phyloP scores from a whole-genome alignment of 2,329 filamentous ascomycete species.

The Botrytis aclada region DNA sequence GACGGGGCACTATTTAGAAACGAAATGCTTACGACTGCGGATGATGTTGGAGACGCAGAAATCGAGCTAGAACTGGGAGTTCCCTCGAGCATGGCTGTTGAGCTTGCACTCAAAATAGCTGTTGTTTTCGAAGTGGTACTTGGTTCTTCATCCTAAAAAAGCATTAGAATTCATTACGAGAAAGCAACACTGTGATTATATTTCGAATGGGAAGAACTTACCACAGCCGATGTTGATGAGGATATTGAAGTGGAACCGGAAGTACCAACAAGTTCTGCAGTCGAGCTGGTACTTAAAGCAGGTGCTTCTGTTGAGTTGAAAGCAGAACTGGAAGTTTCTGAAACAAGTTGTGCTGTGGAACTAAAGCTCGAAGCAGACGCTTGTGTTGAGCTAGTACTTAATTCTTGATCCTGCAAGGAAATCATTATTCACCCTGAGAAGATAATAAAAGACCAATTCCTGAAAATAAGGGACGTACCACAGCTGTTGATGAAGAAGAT shows the following conservation, averaged over 20 bases:
- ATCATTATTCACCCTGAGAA: neutral
- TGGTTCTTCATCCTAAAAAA: neutral
- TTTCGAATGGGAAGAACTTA: fast-evolving
- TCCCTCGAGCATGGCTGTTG: neutral
- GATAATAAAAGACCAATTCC: neutral
- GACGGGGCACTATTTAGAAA: too few relatives aligned
- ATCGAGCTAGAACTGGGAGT: neutral
- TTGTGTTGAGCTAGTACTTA: neutral
- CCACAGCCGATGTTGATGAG: neutral
- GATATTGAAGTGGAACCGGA: neutral
- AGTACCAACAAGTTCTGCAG: too few relatives aligned
- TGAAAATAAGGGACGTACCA: neutral
- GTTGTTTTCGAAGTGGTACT: neutral
- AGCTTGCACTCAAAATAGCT: neutral
- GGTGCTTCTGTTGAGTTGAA: neutral
- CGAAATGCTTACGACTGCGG: neutral
- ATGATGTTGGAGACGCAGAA: neutral
- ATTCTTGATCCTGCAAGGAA: neutral
- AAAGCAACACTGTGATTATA: neutral
- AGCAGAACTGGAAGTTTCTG: neutral
- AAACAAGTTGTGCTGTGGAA: neutral
- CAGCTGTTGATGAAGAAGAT: neutral
- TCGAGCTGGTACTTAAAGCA: neutral
- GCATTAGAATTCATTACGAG: neutral
- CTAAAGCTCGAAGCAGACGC: neutral